Base-by-base conservation (phyloP, 371 early-diverging fungal genomes). In the Coemansia sp. region DNA sequence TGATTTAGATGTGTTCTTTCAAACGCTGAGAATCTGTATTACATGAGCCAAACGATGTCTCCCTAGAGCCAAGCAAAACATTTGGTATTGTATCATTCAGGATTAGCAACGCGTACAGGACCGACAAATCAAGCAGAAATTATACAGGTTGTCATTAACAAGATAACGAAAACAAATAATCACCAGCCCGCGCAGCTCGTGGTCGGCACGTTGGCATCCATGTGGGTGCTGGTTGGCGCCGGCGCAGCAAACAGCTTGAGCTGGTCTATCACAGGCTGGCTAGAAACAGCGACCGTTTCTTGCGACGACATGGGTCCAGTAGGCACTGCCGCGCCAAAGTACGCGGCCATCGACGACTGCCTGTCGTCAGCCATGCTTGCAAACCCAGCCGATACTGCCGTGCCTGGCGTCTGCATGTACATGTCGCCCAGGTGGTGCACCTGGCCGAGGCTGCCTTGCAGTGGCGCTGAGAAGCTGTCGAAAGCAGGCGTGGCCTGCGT, bases 401-500 rank as follows among this genome's bases (percentile, higher is more conserved):
- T 14, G 63, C n/a, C 12, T 4, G 30, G 42, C 25, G 42, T 37
- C 56, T 25, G 20, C 42, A 37, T 28, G 26, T 39, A 23, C 39
- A 21, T 14, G n/a, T 53, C 23, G 21, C 53, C 23, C 37, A 37
- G 4, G 6, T 37, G 18, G 12, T 26, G 33, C 21, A 21, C 26
- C 3, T 25, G 26, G 9, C 21, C n/a, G 40, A 48, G 63, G 6
- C 18, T 37, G 14, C 11, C 21, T 9, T 11, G 40, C 16, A 50
- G 64, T 53, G 54, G 69, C 26, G 51, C 57, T 0, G 55, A 42
- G 51, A 44, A 57, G 18, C 64, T 12, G n/a, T 73, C 73, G 47
- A 73, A 57, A 0, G 65, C 55, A 5, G 73, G 73, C 14, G 73
- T 69, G 3, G 69, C 65, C 20, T 65, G 69, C 3, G 75, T 67